Conservation (phyloP, 2,329 filamentous ascomycete species). For the Blumeria hordei region DNA sequence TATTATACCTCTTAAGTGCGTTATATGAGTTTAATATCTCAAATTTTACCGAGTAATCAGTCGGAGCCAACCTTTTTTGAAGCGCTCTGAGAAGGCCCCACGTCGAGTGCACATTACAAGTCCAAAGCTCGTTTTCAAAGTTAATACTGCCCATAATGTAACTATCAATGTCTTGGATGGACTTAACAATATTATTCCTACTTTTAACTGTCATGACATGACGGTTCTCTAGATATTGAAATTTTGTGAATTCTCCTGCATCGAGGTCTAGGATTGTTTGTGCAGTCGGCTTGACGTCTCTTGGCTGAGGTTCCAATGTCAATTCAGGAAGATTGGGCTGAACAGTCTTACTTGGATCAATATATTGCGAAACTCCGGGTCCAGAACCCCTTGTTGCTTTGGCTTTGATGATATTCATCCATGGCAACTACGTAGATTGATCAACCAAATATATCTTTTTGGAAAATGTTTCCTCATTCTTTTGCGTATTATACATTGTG, state of each 20-base stretch:
- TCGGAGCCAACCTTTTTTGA: neutral
- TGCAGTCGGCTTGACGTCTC: no score
- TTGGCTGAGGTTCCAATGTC: no score
- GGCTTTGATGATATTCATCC: neutral
- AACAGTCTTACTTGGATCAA: neutral
- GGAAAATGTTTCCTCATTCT: no score
- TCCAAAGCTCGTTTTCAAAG: neutral
- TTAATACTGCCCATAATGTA: neutral
- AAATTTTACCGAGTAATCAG: neutral
- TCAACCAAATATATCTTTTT: neutral
- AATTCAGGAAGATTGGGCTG: no score
- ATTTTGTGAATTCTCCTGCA: no score
- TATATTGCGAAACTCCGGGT: constrained; percentile 1
- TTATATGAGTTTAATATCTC: neutral
- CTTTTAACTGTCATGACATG: neutral
- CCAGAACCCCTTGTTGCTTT: neutral
- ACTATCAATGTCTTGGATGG: neutral
- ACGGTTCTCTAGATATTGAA: neutral
- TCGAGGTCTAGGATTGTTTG: no score
- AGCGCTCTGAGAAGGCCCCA: neutral
- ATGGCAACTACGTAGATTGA: neutral
- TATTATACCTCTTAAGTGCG: neutral
- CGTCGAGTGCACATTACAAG: neutral
- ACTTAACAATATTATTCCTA: neutral
- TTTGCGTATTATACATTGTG: no score